These are phyloP conservation scores for Marasmius sp. DNA, from an alignment of 1,284 basidiomycete genomes.

Conservation along the genomic window DNA sequence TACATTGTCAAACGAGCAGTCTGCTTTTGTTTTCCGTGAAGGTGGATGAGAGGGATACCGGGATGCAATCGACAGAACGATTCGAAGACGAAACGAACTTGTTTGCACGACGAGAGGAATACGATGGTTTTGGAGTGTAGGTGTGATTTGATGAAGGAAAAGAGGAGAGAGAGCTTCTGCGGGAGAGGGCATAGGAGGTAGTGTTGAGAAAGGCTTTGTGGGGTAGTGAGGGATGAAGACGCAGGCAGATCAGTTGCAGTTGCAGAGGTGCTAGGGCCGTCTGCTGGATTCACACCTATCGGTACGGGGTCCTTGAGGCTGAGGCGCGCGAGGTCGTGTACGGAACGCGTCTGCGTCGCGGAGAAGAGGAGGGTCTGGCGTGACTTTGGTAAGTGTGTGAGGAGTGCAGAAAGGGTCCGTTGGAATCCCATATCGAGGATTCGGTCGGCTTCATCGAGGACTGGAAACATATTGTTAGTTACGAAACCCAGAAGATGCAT, in stretches of 20 bases:
- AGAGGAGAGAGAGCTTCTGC: constrained; percentile 89
- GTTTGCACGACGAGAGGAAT: constrained; percentile 95
- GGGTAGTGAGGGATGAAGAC: constrained; percentile 50
- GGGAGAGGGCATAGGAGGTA: constrained; percentile 87
- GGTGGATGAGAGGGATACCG: constrained; percentile 85
- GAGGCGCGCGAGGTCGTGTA: constrained; percentile 87
- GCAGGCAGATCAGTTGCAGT: constrained; percentile 39
- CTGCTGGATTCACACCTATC: constrained; percentile 64
- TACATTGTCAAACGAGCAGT: constrained; percentile 83
- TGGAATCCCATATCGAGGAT: constrained; percentile 97
- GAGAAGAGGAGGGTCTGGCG: constrained; percentile 96
- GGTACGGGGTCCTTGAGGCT: constrained; percentile 84
- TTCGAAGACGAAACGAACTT: constrained; percentile 97
- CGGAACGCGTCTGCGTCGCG: constrained; percentile 93
- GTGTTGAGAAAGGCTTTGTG: constrained; percentile 83
- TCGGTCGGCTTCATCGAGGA: constrained; percentile 96
- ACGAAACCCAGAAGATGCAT: neutral
- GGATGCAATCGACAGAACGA: constrained; percentile 95
- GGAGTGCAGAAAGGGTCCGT: constrained; percentile 85
- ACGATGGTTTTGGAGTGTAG: constrained; percentile 91
- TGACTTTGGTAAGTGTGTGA: constrained; percentile 82
- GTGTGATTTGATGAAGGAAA: constrained; percentile 95
- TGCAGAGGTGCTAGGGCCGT: constrained; percentile 40
- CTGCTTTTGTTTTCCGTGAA: constrained; percentile 98
- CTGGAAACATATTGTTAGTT: constrained; percentile 36